Evolutionary conservation across 208 protist genomes (phyloP), one percentile per base, ranked within the genome.

Genomic region (Trypanosoma brucei): DNA sequence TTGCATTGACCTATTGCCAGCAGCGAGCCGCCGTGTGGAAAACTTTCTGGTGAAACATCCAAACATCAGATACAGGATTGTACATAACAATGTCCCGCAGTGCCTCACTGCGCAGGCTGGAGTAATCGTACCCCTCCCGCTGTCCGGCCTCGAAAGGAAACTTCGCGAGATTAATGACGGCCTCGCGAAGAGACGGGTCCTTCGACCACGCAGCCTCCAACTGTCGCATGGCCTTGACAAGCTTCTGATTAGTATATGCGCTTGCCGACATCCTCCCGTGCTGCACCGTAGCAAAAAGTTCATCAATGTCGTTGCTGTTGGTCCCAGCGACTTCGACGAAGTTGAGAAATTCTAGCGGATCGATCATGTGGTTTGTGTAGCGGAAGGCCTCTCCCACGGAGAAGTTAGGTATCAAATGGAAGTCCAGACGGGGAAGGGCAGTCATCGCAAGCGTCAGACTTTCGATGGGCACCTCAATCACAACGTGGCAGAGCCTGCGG

Each of bases 151-250:
- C 76, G 73, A 85, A 93, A 0, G 86, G 81, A 57, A 91, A 79
- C 60, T 84, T 64, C 6, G 83, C 70, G 35, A 93, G 78, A 4
- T 69, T 77, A 61, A 82, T 83, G 38, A 93, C 75, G 0, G 83
- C 80, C 11, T 61, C 61, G 38, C 75, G 63, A 1, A 91, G 75
- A 7, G 46, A 65, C 5, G 67, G 67, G 36, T 78, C 64, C 9
- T 74, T 69, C 40, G 75, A 70, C 83, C 84, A 91, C 54, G 49
- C 70, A 34, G 65, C 65, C 65, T 73, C 73, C 42, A 93, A 61
- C 72, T 89, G 81, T 13, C 87, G 79, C 79, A 93, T 91, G 37
- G 87, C 79, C 58, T 87, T 88, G n/a, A 87, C 59, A 30, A 93
- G 68, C 56, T 88, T 93, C 58, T 86, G 73, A 45, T 83, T 82